Base-by-base conservation (phyloP, 129 eudicot species). In the Logfia minima region DNA sequence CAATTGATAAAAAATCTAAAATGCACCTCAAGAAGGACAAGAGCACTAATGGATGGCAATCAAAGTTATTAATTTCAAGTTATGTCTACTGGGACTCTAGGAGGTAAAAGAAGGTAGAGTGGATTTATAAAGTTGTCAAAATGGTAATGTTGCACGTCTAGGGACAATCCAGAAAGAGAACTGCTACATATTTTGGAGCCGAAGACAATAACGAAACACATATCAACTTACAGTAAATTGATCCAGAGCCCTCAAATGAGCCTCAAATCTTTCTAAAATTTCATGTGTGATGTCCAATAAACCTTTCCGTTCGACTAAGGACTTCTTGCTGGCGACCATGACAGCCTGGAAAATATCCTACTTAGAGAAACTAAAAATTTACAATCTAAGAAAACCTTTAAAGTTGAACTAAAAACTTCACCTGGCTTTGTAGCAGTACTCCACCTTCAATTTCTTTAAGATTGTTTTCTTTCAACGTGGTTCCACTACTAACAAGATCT, bases 401-500 rank as follows among this genome's bases (percentile, higher is more conserved):
- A 28, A 26, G 24, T 55, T 34, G 58, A 23, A 66, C 41, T 45
- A 63, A 16, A 81, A 70, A 72, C 6, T 18, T 74, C 74, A 93
- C 98, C 97, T 93, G 98, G 83, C 98, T 93, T 83, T 90, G 86
- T 83, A 93, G 76, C 65, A 90, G 76, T 32, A 85, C 77, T 58
- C 98, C 98, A 7, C 98, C 97, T 58, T 93, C 97, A 70, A 93
- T 87, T 84, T 93, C 97, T 87, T 93, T 93, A 71, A 93, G 79
- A 77, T 93, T 93, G 85, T 93, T 93, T 74, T 93, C 98, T 77
- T 91, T 82, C 81, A 93, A 79, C 5, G 98, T 93, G 60, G 93
- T 86, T 75, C 98, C 98, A 55, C 98, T 93, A 81, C 98, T 93
- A 79, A 93, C 98, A 65, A 93, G 98, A 81, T 93, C 98, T 85